Conservation (phyloP, 257 asterid species). For the Nicotiana tabacum region DNA sequence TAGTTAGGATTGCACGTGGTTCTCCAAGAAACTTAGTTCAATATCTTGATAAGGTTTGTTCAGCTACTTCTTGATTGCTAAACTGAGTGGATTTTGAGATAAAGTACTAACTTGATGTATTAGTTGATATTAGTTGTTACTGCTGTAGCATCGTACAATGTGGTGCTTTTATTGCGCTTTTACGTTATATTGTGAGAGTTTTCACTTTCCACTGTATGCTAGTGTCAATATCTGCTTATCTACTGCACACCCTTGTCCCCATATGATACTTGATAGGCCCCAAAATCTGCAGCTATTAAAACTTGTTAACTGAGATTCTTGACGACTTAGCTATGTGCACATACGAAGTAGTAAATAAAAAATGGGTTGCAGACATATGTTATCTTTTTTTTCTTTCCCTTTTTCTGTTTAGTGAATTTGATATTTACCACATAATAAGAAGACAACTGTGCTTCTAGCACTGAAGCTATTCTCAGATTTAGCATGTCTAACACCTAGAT, state of each 20-base stretch:
- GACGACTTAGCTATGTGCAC: not conserved
- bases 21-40: conserved; percentile 84
- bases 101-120: not conserved
- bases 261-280: not conserved
- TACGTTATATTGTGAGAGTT: not conserved
- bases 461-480: conserved; percentile 7
- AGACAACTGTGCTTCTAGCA: not conserved
- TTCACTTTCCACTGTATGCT: not conserved
- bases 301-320: not conserved
- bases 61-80: conserved; percentile 17
- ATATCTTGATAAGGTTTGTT: conserved; percentile 88
- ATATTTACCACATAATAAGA: not conserved
- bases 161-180: not conserved
- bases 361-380: not conserved
- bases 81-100: not conserved
- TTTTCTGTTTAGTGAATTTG: not conserved
- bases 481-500: conserved; percentile 69
- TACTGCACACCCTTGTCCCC: not conserved
- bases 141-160: not conserved
- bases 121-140: not conserved
- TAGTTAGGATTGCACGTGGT: conserved; percentile 79
- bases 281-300: not conserved
- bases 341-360: not conserved
- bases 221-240: not conserved
- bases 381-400: not conserved